A percentile compares a stretch with the other conserved stretches of the same genome.
phyloP scores from a whole-genome alignment of 495 filamentous ascomycete species.

The Hyaloscypha bicolor region DNA sequence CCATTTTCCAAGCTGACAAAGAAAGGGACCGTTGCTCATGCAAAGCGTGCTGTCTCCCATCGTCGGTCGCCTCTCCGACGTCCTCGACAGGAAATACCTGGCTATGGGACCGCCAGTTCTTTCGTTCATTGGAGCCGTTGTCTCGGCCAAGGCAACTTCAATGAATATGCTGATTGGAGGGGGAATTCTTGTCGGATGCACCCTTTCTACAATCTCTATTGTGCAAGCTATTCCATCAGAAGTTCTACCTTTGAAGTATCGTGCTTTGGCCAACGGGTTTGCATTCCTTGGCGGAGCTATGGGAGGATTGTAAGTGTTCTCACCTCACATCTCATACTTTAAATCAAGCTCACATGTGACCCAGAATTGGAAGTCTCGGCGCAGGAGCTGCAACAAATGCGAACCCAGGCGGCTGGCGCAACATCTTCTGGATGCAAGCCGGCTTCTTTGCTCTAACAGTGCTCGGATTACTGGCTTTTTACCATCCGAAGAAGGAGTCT shows the following conservation, averaged over 20 bases:
- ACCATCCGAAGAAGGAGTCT: constrained; percentile 46
- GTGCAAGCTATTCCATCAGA: constrained; percentile 57
- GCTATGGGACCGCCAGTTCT: constrained; percentile 51
- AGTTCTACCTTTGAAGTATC: constrained; percentile 55
- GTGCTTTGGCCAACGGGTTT: constrained; percentile 55
- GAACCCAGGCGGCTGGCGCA: constrained; percentile 49
- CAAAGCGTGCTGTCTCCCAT: constrained; percentile 56
- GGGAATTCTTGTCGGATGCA: constrained; percentile 55
- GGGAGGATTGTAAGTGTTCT: constrained; percentile 47
- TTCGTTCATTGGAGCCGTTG: constrained; percentile 52
- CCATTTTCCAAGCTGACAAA: background rate
- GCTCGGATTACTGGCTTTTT: constrained; percentile 51
- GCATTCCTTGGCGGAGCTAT: constrained; percentile 49
- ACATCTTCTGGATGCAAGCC: constrained; percentile 63
- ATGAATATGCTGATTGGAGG: constrained; percentile 58
- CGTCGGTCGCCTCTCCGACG: constrained; percentile 56
- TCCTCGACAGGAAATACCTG: constrained; percentile 54
- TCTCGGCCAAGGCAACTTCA: constrained; percentile 54
- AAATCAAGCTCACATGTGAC: constrained; percentile 2
- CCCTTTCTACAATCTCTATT: constrained; percentile 53
- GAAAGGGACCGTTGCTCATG: constrained; percentile 52
- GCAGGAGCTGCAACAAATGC: constrained; percentile 55
- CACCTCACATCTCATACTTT: background rate
- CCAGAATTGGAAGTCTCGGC: constrained; percentile 46
- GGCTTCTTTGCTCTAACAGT: constrained; percentile 50